Conservation (phyloP, 257 asterid genomes). For the Thymus quinquecostatus region DNA sequence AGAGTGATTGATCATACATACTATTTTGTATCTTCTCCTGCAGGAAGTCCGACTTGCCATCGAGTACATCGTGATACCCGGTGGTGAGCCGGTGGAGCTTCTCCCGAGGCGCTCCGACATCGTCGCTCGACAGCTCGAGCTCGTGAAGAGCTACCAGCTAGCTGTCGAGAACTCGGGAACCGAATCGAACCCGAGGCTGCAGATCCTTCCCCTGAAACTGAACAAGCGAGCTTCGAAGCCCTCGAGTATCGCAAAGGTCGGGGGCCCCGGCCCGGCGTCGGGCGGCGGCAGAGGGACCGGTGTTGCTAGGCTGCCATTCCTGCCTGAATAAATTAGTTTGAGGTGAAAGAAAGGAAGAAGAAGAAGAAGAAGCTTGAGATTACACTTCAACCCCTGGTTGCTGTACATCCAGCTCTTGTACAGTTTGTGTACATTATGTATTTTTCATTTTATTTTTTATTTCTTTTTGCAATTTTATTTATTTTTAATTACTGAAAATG, state of each 20-base stretch:
- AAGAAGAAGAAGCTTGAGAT: slow-evolving; percentile 16
- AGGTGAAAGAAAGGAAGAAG: slow-evolving; percentile 4
- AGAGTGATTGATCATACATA: slow-evolving; percentile 8
- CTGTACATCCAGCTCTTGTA: slow-evolving; percentile 42
- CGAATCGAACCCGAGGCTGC: slow-evolving; percentile 78
- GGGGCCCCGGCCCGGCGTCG: slow-evolving; percentile 27
- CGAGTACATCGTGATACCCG: slow-evolving; percentile 96
- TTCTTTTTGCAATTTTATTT: not conserved
- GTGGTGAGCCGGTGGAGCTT: slow-evolving; percentile 95
- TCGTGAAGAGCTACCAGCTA: slow-evolving; percentile 85
- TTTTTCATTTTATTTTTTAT: not conserved
- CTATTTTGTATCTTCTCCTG: slow-evolving; percentile 1
- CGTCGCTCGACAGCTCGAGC: slow-evolving; percentile 87
- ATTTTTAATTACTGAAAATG: slow-evolving; percentile 23
- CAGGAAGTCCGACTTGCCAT: slow-evolving; percentile 97
- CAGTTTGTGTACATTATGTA: slow-evolving; percentile 43
- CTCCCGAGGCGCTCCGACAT: slow-evolving; percentile 95
- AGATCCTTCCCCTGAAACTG: slow-evolving; percentile 83
- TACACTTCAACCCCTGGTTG: slow-evolving; percentile 38
- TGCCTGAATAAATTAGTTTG: slow-evolving; percentile 63
- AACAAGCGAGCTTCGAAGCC: slow-evolving; percentile 44
- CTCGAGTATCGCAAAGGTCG: slow-evolving; percentile 37
- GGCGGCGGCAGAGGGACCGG: slow-evolving; percentile 43
- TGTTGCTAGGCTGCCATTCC: slow-evolving; percentile 59
- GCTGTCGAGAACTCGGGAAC: slow-evolving; percentile 89